These are phyloP conservation scores for Edaphochlamys debaryana DNA, from an alignment of 139 green algal species.

Conservation along the genomic window DNA sequence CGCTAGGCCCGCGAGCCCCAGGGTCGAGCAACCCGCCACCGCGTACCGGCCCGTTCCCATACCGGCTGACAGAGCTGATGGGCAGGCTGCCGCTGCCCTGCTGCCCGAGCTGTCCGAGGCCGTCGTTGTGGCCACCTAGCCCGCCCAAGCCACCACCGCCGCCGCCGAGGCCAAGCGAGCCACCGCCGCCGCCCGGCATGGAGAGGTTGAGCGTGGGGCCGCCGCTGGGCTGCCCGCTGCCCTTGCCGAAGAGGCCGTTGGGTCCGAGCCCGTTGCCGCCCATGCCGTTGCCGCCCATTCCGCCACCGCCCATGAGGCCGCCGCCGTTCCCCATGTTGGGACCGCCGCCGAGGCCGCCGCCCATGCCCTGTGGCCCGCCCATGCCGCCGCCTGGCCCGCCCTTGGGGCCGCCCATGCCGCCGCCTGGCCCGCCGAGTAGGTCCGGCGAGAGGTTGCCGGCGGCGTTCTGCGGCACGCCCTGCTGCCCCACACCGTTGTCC, in stretches of 20 bases:
- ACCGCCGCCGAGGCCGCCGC: not conserved
- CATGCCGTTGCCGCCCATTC: not conserved
- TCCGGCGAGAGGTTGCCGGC: conserved; percentile 12
- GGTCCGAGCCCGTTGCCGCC: not conserved
- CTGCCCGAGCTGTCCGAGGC: conserved; percentile 1
- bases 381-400: not conserved
- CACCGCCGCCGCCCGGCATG: conserved; percentile 19
- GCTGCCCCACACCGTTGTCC: conserved; percentile 24
- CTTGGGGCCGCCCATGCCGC: not conserved
- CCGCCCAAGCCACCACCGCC: not conserved
- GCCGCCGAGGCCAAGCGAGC: conserved; percentile 2
- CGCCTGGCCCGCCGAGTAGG: not conserved
- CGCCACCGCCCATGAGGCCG: not conserved
- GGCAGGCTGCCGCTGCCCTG: conserved; percentile 17
- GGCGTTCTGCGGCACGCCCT: not conserved
- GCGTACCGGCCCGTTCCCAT: conserved; percentile 7
- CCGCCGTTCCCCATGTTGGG: not conserved
- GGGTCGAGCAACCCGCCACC: conserved; percentile 1
- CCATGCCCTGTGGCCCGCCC: not conserved
- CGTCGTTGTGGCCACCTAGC: not conserved
- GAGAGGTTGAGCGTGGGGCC: conserved; percentile 24
- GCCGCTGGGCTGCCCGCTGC: not conserved
- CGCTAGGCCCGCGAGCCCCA: not conserved
- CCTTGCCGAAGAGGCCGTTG: conserved; percentile 3
- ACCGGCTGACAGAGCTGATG: not conserved